Percentiles rank a stretch among this genome's conserved stretches.
Conservation (phyloP, 2,329 filamentous ascomycete species). For the Penicillium sp. region DNA sequence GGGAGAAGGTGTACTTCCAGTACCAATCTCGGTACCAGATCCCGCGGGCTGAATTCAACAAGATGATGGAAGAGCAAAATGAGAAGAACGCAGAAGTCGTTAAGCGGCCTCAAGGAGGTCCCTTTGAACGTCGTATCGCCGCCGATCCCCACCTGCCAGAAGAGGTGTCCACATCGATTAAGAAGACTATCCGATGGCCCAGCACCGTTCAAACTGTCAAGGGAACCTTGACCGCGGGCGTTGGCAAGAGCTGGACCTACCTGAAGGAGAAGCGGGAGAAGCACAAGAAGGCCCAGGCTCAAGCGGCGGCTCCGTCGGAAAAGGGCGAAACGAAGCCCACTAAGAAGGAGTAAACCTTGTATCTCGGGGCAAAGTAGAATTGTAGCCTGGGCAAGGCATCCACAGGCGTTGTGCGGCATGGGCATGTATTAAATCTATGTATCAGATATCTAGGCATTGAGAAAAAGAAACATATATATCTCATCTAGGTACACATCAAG, state of each 20-base stretch:
- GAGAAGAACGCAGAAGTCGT: slow-evolving; percentile 63
- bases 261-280: slow-evolving; percentile 74
- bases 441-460: slow-evolving; percentile 7
- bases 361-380: background rate
- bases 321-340: slow-evolving; percentile 14
- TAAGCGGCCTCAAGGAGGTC: slow-evolving; percentile 68
- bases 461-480: slow-evolving; percentile 3
- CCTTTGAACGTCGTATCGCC: slow-evolving; percentile 81
- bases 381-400: slow-evolving; percentile 11
- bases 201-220: slow-evolving; percentile 85
- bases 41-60: slow-evolving; percentile 73
- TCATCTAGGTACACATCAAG: background rate
- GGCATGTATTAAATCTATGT: slow-evolving; percentile 10
- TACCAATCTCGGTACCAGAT: slow-evolving; percentile 90
- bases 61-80: slow-evolving; percentile 71
- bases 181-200: slow-evolving; percentile 86
- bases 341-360: slow-evolving; percentile 13
- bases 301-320: slow-evolving; percentile 15
- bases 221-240: slow-evolving; percentile 71
- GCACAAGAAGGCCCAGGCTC: slow-evolving; percentile 42
- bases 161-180: slow-evolving; percentile 70
- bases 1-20: slow-evolving; percentile 85
- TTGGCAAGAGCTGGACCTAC: slow-evolving; percentile 66
- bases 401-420: slow-evolving; percentile 17
- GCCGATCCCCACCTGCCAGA: slow-evolving; percentile 62